A percentile compares a stretch with the other conserved stretches of the same genome.
Conservation (phyloP, 2,329 filamentous ascomycete species). For the Fonsecaea pugnacius region DNA sequence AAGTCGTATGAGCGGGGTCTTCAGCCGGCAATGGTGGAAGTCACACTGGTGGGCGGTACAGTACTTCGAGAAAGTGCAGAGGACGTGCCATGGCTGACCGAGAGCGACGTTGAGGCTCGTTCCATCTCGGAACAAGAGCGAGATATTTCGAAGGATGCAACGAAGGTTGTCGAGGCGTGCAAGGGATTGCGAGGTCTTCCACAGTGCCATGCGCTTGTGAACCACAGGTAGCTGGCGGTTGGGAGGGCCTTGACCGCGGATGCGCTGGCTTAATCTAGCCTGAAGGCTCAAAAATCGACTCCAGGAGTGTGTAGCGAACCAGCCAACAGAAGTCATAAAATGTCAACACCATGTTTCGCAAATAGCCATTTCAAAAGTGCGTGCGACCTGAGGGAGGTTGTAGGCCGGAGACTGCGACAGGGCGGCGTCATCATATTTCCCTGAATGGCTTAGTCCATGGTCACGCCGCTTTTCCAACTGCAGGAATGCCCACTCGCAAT, state of each 20-base stretch:
- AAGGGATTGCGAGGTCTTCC: neutral
- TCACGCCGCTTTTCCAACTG: neutral
- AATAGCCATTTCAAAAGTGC: too few relatives aligned
- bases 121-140: slow-evolving; percentile 5
- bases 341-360: too few relatives aligned
- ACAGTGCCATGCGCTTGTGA: neutral
- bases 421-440: too few relatives aligned
- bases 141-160: neutral
- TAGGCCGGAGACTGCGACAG: too few relatives aligned
- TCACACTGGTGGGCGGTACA: slow-evolving; percentile 12
- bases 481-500: neutral
- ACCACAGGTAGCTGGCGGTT: neutral
- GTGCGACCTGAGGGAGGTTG: too few relatives aligned
- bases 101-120: slow-evolving; percentile 12
- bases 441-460: too few relatives aligned
- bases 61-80: neutral
- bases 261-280: too few relatives aligned
- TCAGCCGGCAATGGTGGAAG: slow-evolving; percentile 24
- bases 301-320: too few relatives aligned
- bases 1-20: slow-evolving; percentile 12
- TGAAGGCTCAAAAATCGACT: too few relatives aligned
- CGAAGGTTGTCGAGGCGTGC: slow-evolving; percentile 7
- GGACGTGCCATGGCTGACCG: slow-evolving; percentile 25
- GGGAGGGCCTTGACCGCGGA: too few relatives aligned
- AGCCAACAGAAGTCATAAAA: too few relatives aligned